Conservation (phyloP, 192 early-diverging fungal species). For the Coemansia aciculifera region DNA sequence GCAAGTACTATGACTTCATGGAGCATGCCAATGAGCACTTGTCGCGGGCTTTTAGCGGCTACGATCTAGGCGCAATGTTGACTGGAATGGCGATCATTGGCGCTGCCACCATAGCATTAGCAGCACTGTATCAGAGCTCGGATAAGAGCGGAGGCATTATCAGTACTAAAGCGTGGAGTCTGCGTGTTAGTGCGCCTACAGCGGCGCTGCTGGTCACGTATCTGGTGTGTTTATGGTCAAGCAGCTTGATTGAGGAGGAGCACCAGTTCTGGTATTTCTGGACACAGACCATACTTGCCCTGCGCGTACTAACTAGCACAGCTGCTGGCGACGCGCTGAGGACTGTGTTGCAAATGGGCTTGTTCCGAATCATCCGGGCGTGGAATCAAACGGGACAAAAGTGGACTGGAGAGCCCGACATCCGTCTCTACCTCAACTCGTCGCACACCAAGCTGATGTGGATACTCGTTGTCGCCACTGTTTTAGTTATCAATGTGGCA, state of each 20-base stretch:
- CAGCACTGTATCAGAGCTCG: slow-evolving; percentile 18
- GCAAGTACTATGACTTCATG: slow-evolving; percentile 42
- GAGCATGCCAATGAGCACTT: slow-evolving; percentile 35
- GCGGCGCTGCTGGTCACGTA: slow-evolving; percentile 52
- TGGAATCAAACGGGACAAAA: slow-evolving; percentile 56
- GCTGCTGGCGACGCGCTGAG: slow-evolving; percentile 1
- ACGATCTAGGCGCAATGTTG: slow-evolving; percentile 42
- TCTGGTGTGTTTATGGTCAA: slow-evolving; percentile 60
- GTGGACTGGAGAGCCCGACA: slow-evolving; percentile 38
- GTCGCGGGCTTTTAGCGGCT: slow-evolving; percentile 47
- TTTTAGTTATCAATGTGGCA: slow-evolving; percentile 14
- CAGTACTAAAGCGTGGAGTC: slow-evolving; percentile 4
- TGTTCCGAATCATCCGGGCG: slow-evolving; percentile 41
- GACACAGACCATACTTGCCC: slow-evolving; percentile 61
- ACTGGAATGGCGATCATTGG: slow-evolving; percentile 36
- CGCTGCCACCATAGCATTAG: slow-evolving; percentile 12
- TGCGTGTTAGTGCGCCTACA: slow-evolving; percentile 22
- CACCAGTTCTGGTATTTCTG: slow-evolving; percentile 75
- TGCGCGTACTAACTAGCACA: slow-evolving; percentile 29
- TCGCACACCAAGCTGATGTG: slow-evolving; percentile 31
- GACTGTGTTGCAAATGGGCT: slow-evolving; percentile 32
- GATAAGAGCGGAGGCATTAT: slow-evolving; percentile 11
- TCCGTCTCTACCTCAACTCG: slow-evolving; percentile 32
- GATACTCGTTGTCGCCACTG: slow-evolving; percentile 18
- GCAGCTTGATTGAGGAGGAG: slow-evolving; percentile 76